Conservation (phyloP, 768 basidiomycete genomes). For the Candolleomyces eurysporus region DNA sequence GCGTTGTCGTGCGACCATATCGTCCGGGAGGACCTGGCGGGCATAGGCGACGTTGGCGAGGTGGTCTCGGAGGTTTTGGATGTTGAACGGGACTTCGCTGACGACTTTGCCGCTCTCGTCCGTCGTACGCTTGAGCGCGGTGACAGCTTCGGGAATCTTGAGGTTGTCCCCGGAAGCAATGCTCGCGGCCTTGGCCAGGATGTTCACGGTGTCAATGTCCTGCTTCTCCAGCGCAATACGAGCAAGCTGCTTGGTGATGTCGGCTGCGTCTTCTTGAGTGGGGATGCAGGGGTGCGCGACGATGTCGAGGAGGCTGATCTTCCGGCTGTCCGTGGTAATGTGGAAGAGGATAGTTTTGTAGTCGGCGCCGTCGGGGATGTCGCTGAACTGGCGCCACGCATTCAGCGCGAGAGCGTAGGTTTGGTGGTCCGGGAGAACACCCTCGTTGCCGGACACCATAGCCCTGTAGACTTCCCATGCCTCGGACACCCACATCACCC, state of each 20-base stretch:
- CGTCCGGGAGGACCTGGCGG: slow-evolving; percentile 60
- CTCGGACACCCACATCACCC: slow-evolving; percentile 58
- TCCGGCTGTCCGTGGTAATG: slow-evolving; percentile 10
- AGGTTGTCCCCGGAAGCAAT: slow-evolving; percentile 3
- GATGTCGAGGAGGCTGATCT: slow-evolving; percentile 43
- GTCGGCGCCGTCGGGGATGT: not conserved
- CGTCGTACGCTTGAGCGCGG: not conserved
- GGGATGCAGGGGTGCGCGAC: slow-evolving; percentile 57
- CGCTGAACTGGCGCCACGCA: slow-evolving; percentile 50
- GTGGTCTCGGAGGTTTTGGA: slow-evolving; percentile 67
- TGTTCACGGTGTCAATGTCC: slow-evolving; percentile 46
- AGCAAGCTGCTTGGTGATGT: slow-evolving; percentile 56
- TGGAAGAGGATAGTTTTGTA: slow-evolving; percentile 14
- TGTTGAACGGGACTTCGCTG: slow-evolving; percentile 67
- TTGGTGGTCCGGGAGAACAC: slow-evolving; percentile 46
- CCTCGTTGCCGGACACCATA: slow-evolving; percentile 51
- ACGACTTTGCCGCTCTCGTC: slow-evolving; percentile 19
- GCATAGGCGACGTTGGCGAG: slow-evolving; percentile 63
- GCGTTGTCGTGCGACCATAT: slow-evolving; percentile 72
- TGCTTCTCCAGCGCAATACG: slow-evolving; percentile 58
- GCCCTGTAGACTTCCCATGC: slow-evolving; percentile 58
- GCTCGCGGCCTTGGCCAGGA: slow-evolving; percentile 40
- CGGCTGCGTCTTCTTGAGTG: slow-evolving; percentile 52
- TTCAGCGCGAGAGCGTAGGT: slow-evolving; percentile 74
- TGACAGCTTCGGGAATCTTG: slow-evolving; percentile 10